These are phyloP conservation scores for Puccinia horiana DNA, from an alignment of 1,284 basidiomycete species.

Conservation along the genomic window DNA sequence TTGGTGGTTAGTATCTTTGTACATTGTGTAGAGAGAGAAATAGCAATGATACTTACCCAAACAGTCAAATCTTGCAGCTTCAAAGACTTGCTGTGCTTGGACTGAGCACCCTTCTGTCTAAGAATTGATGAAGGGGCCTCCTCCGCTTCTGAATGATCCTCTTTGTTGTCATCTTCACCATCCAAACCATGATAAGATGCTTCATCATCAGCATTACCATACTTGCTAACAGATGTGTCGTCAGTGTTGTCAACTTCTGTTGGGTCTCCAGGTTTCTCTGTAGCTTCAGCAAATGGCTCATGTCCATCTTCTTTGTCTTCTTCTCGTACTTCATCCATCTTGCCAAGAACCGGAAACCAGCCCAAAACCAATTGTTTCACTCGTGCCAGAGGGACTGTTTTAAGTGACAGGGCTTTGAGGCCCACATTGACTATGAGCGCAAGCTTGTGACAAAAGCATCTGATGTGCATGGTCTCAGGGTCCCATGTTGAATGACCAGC, in stretches of 20 bases:
- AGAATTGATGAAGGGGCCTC: no score
- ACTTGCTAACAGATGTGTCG: neutral
- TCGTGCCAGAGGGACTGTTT: neutral
- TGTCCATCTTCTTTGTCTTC: neutral
- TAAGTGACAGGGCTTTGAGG: neutral
- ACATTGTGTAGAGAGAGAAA: no score
- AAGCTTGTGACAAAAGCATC: slow-evolving; percentile 5
- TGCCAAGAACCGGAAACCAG: slow-evolving; percentile 9
- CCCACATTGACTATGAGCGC: neutral
- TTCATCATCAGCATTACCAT: slow-evolving; percentile 10
- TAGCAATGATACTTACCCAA: neutral
- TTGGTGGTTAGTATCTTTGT: no score
- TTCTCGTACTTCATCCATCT: neutral
- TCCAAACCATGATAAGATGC: neutral
- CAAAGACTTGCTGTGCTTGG: neutral
- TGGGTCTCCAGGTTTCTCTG: no score
- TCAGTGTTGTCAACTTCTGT: neutral
- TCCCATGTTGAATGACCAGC: neutral
- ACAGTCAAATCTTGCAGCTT: neutral
- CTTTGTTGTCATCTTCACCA: no score
- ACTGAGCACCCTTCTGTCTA: no score
- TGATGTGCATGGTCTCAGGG: neutral
- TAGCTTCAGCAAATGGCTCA: neutral
- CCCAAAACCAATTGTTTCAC: neutral
- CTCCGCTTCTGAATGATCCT: no score